Base-by-base conservation (phyloP, 345 rosid genomes). In the Populus euphratica region DNA sequence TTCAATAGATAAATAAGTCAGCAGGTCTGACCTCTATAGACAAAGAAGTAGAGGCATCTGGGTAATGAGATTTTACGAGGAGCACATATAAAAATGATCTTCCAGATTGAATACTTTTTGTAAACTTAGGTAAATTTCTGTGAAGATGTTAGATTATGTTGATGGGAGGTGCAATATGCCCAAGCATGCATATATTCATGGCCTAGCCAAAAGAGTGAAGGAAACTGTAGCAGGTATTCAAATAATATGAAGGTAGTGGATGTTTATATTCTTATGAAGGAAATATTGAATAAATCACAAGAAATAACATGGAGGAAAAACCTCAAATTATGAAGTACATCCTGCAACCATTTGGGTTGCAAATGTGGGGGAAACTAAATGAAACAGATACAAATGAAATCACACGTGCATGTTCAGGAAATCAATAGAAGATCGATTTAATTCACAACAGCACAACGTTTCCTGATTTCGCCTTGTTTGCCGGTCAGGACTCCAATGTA, bases 381-480 rank as follows among this genome's bases (percentile, higher is more conserved):
- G 49, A 47, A 2, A 47, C 50, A 47, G 5, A 12, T 47, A 47
- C 16, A 12, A 4, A 47, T 12, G 16, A 11, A 47, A 2, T 47
- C 50, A 47, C 50, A 47, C 50, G 11, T 47, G 0, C 5, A 56
- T n/a, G 10, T 56, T 56, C 63, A 56, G n/a, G 25, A 56, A 56
- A 56, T 56, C 33, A 29, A 18, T 25, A 66, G 0, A 66, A 23
- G 14, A 66, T 10, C 10, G 5, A 73, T 20, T 64, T 66, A 70
- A 50, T 80, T 80, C 21, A 70, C 79, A 36, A 70, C 13, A 21
- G 67, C 76, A 52, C 83, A 80, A 1, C 18, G 10, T 52, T 70
- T 80, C 75, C 79, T 75, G 62, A 80, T 80, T 14, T 80, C 83
- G 14, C 79, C 83, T 21, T 80, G 79, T 5, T 49, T 29, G 39